Conservation (phyloP, 768 basidiomycete species). For the Pseudohyphozyma bogoriensis region DNA sequence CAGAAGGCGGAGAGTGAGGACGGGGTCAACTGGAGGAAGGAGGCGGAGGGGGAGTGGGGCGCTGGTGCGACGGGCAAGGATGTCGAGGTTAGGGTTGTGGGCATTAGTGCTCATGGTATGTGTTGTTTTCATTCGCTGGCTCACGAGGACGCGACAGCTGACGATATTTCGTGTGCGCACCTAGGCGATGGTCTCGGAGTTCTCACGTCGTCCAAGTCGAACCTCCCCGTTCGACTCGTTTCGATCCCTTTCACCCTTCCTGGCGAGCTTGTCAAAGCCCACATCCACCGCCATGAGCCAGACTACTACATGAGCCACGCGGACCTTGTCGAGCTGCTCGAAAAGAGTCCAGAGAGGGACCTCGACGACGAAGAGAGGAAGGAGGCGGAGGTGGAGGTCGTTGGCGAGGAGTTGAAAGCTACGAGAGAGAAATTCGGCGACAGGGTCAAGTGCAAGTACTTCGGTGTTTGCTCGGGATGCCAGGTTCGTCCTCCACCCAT, state of each 20-base stretch:
- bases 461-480: conserved; percentile 81
- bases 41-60: conserved; percentile 45
- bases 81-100: conserved; percentile 54
- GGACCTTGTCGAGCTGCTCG: conserved; percentile 57
- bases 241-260: conserved; percentile 76
- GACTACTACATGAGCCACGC: conserved; percentile 59
- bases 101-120: conserved; percentile 50
- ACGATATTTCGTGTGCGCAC: background rate
- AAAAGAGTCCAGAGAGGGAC: conserved; percentile 35
- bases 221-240: conserved; percentile 61
- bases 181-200: conserved; percentile 60
- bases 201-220: conserved; percentile 40
- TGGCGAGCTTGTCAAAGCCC: conserved; percentile 63
- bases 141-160: background rate
- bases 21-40: conserved; percentile 48
- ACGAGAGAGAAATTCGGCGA: conserved; percentile 48
- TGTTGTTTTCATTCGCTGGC: conserved; percentile 27
- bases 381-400: conserved; percentile 27
- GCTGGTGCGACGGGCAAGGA: conserved; percentile 41
- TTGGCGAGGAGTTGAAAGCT: conserved; percentile 38
- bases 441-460: conserved; percentile 69
- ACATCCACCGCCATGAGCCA: conserved; percentile 57
- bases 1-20: conserved; percentile 37
- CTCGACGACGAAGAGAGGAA: background rate
- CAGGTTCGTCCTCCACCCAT: conserved; percentile 45